Evolutionary conservation across 2,329 filamentous ascomycete species (phyloP).

Genomic region (Fusarium sp.): DNA sequence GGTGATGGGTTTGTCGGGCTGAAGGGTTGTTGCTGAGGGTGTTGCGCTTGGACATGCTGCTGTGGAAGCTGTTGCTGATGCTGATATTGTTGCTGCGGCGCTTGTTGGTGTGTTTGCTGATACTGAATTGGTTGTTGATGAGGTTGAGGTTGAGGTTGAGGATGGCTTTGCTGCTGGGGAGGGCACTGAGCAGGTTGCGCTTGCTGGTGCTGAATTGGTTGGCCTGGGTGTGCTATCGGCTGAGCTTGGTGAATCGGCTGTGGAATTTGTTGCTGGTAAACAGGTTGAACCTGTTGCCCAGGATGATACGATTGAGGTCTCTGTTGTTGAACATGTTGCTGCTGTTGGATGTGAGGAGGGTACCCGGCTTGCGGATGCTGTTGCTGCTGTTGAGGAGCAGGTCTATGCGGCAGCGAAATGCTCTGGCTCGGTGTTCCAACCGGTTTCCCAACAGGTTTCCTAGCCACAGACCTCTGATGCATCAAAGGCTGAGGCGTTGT

Average conservation of each 20-base stretch:
- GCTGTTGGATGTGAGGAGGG: conserved; percentile 18
- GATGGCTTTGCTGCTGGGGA: background rate
- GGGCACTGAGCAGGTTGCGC: background rate
- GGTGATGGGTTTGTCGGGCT: background rate
- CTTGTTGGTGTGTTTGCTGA: background rate
- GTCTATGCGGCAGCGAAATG: conserved; percentile 11
- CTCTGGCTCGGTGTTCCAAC: background rate
- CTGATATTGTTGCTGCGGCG: background rate
- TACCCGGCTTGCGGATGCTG: background rate
- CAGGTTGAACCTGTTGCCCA: background rate
- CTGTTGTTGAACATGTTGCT: conserved; percentile 7
- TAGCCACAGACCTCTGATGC: conserved; percentile 24
- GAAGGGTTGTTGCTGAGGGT: conserved; percentile 3
- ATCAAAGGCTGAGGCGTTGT: conserved; percentile 11
- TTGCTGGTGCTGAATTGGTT: background rate
- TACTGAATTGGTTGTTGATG: conserved; percentile 1
- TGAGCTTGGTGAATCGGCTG: background rate
- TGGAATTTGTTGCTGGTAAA: background rate
- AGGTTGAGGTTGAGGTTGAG: background rate
- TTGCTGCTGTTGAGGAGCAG: background rate
- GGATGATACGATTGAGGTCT: conserved; percentile 14
- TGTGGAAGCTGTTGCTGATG: conserved; percentile 4
- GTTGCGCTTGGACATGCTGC: background rate
- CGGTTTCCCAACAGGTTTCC: conserved; percentile 14
- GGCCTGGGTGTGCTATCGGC: background rate